Evolutionary conservation across 2,329 filamentous ascomycete species (phyloP).

Genomic region (Beauveria medogensis): DNA sequence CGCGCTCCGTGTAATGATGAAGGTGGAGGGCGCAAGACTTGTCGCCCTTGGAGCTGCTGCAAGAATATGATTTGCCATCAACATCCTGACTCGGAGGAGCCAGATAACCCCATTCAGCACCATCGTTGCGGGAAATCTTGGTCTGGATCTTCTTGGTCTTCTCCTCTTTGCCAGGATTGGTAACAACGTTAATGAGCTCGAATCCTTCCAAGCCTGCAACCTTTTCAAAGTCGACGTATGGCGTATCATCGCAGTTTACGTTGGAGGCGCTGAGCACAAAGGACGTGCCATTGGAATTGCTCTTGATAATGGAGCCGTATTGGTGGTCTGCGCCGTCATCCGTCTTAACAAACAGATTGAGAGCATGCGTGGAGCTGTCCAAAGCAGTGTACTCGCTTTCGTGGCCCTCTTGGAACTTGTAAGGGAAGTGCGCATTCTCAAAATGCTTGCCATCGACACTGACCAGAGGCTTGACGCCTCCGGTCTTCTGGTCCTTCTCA

Average conservation of each 20-base stretch:
- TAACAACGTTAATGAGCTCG: slow-evolving; percentile 75
- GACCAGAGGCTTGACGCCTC: slow-evolving; percentile 66
- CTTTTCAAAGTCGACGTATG: slow-evolving; percentile 94
- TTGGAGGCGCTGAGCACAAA: slow-evolving; percentile 76
- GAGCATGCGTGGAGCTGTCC: slow-evolving; percentile 86
- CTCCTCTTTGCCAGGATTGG: slow-evolving; percentile 66
- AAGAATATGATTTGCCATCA: slow-evolving; percentile 64
- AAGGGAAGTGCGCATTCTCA: slow-evolving; percentile 76
- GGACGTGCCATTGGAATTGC: slow-evolving; percentile 94
- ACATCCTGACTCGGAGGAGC: slow-evolving; percentile 62
- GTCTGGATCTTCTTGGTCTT: slow-evolving; percentile 79
- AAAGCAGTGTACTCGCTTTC: slow-evolving; percentile 85
- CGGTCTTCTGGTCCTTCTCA: slow-evolving; percentile 57
- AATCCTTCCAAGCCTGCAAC: slow-evolving; percentile 89
- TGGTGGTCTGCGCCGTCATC: slow-evolving; percentile 55
- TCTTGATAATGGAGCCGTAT: slow-evolving; percentile 89
- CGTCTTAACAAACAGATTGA: slow-evolving; percentile 89
- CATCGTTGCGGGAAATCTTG: slow-evolving; percentile 94
- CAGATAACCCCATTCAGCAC: slow-evolving; percentile 75
- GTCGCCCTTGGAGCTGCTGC: slow-evolving; percentile 49
- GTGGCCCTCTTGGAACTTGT: slow-evolving; percentile 70
- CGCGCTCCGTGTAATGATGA: slow-evolving; percentile 89
- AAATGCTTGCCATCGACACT: slow-evolving; percentile 81
- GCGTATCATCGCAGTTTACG: slow-evolving; percentile 70
- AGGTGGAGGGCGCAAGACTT: slow-evolving; percentile 79